Base-by-base conservation (phyloP, 1,139 yeast species). In the Zhuliangozyma parablackwelliae region DNA sequence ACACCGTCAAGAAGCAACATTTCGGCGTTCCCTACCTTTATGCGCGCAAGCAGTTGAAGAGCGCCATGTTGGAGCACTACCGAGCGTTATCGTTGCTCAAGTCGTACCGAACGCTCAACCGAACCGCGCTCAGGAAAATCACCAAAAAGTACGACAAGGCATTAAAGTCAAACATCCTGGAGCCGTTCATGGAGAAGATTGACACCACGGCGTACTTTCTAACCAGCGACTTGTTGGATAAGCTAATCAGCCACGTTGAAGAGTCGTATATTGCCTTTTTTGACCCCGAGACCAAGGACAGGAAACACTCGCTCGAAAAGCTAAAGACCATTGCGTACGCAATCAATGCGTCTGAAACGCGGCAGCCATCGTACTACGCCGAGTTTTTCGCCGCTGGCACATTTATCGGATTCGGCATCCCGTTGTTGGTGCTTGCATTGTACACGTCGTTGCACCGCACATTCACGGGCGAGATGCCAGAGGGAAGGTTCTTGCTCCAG, bases 71-170 rank as follows among this genome's bases (percentile, higher is more conserved):
- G 40, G 97, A 90, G 52, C 82, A 77, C 48, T 92, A 90, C 57
- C 71, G 95, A 38, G 79, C 86, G 8, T 64, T 92, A 42, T 89
- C 90, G 45, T 68, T 92, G 32, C 67, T 92, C 38, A 80, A 81
- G 48, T 84, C 94, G 1, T 92, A 80, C 56, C 72, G 87, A 45
- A 71, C 81, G 31, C 61, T 90, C 48, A 92, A 92, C 58, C 72
- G 89, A 28, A 89, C 96, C 0, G 98, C 95, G 0, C 80, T 90
- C 50, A 74, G 96, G 40, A 92, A 92, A 52, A 81, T 92, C 53
- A 72, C 89, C 38, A 92, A 92, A 54, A 92, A 92, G 58, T 89
- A 78, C 54, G 98, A 92, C 61, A 92, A 92, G 51, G 69, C 82
- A 4, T 72, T 83, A 12, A 58, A 65, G 12, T 69, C 79, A 5